Base-by-base conservation (phyloP, 2,329 filamentous ascomycete species). In the Fusarium solani-melongenae region DNA sequence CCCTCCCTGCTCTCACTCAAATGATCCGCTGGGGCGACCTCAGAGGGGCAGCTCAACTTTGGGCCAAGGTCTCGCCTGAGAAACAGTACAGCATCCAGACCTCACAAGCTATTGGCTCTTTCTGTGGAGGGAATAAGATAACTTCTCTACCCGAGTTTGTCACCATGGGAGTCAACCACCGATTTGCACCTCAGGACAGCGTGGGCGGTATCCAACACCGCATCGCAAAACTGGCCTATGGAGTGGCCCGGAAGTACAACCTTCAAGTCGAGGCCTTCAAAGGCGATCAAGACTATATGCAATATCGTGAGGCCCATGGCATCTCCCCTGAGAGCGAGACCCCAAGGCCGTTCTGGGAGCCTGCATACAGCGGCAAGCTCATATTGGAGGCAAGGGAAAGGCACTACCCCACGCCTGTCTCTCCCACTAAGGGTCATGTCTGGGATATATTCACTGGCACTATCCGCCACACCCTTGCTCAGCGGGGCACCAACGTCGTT, bases 131-230 rank as follows among this genome's bases (percentile, higher is more conserved):
- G 1, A 83, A 88, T 44, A 93, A 92, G 81, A 86, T 88, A 75
- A 92, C 93, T 66, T 89, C 91, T 0, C 84, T 93, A 15, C 92
- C 92, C 0, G 91, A 93, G 76, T 83, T 84, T n/a, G 88, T 86
- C 0, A 82, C 82, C 0, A 82, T 88, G 0, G 85, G 87, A 0
- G 86, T 93, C 59, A 92, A 93, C 79, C 88, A 86, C 81, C 88
- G 84, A 0, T 44, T 41, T 10, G 57, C 38, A 2, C 63, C 63
- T 0, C 70, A 70, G 14, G 70, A 73, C 10, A 73, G 56, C 5
- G 34, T 68, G 5, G 62, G 60, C 0, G 49, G 33, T 1, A 38
- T 68, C 3, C 51, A 68, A 6, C 36, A 73, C 14, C 22, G 64
- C 1, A 51, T 68, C 0, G 34, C 38, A 0, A 17, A 56, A 5